Evolutionary conservation across 805 yeast genomes (phyloP).

Genomic region (Debaryomyces tyrocola): DNA sequence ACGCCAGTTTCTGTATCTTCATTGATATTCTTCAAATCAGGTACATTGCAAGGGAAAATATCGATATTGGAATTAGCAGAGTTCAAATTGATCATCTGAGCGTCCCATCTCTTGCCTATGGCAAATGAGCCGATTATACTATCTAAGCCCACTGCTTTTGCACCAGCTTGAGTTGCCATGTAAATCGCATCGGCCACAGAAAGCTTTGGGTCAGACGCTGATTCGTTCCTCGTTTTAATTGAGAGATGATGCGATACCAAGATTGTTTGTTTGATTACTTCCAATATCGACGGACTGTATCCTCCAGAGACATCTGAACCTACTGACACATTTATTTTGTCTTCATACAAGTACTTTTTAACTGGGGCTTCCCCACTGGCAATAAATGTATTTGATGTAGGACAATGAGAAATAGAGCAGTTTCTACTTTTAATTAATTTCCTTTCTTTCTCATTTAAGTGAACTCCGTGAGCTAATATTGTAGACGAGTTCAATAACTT

Average conservation of each 20-base stretch:
- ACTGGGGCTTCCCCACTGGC: conserved; percentile 91
- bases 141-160: conserved; percentile 63
- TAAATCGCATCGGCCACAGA: conserved; percentile 70
- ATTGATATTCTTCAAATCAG: conserved; percentile 16
- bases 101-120: conserved; percentile 80
- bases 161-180: conserved; percentile 90
- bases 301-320: conserved; percentile 48
- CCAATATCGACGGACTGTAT: conserved; percentile 39
- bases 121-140: conserved; percentile 66
- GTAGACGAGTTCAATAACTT: conserved; percentile 64
- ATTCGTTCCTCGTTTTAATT: conserved; percentile 35
- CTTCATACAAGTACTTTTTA: conserved; percentile 57
- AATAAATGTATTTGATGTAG: conserved; percentile 83
- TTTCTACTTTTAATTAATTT: conserved; percentile 51
- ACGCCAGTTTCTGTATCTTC: conserved; percentile 30
- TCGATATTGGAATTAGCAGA: conserved; percentile 63
- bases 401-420: conserved; percentile 89
- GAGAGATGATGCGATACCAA: conserved; percentile 42
- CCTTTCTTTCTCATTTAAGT: conserved; percentile 65
- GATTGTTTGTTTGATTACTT: conserved; percentile 32
- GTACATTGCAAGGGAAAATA: conserved; percentile 72
- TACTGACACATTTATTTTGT: conserved; percentile 71
- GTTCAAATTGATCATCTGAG: conserved; percentile 69
- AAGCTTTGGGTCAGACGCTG: conserved; percentile 43
- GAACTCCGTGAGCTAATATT: conserved; percentile 87